Percentiles rank a stretch among this genome's conserved stretches.
These are phyloP conservation scores for Ceriops tagal DNA, from an alignment of 345 rosid species.

Conservation along the genomic window DNA sequence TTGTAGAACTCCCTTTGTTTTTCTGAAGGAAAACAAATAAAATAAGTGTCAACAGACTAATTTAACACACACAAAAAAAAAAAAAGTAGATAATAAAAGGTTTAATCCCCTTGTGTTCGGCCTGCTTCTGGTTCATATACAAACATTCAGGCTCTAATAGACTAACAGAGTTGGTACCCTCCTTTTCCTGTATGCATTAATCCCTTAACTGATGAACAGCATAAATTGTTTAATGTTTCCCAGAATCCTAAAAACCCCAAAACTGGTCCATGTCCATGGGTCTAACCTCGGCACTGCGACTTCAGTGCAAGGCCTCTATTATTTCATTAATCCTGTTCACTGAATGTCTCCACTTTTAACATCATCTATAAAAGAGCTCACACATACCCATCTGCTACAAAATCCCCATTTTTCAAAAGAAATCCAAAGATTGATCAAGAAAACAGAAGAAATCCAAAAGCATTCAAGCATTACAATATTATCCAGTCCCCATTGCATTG, in stretches of 20 bases:
- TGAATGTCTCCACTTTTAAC: not conserved
- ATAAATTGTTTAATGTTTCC: no score
- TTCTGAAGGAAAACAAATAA: slow-evolving; percentile 40
- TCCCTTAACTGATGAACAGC: not conserved
- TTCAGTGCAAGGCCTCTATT: not conserved
- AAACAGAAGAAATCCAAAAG: no score
- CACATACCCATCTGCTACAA: not conserved
- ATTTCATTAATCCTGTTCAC: not conserved
- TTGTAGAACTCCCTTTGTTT: slow-evolving; percentile 70
- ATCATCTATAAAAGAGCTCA: not conserved
- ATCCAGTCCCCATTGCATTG: no score
- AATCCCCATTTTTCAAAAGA: not conserved
- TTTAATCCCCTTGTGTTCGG: not conserved
- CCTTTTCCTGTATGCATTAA: not conserved
- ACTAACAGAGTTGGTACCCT: no score
- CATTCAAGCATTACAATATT: not conserved
- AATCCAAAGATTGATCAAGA: no score
- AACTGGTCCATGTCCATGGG: no score
- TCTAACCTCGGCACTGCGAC: no score
- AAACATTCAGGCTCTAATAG: not conserved
- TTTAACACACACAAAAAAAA: not conserved
- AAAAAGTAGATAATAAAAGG: not conserved
- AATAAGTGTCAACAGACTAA: not conserved
- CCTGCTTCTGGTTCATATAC: not conserved
- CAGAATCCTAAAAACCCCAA: no score